Evolutionary conservation across 75 land plant species (phyloP).

Genomic region (Pinus taeda): DNA sequence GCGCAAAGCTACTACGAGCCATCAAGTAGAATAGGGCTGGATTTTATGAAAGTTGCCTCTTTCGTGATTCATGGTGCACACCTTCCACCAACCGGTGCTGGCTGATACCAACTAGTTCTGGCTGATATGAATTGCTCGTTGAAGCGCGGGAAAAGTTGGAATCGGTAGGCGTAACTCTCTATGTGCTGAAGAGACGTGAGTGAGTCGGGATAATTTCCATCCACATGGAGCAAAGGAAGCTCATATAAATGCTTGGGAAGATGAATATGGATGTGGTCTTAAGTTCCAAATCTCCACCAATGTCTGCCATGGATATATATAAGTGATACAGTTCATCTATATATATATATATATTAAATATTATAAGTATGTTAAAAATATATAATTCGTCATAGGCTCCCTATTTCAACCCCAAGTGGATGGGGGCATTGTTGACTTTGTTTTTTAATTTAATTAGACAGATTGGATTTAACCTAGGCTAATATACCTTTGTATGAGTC

Average conservation of each 20-base stretch:
- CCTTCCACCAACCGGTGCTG: slow-evolving; percentile 17
- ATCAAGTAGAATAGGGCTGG: slow-evolving; percentile 32
- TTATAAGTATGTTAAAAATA: too few relatives aligned
- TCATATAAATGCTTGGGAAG: slow-evolving; percentile 49
- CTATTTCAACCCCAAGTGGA: too few relatives aligned
- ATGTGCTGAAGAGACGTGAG: slow-evolving; percentile 34
- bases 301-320: too few relatives aligned
- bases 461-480: too few relatives aligned
- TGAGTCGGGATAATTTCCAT: slow-evolving; percentile 23
- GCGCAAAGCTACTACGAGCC: slow-evolving; percentile 73
- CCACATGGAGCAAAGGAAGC: slow-evolving; percentile 44
- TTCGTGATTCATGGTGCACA: slow-evolving; percentile 1
- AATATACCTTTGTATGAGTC: too few relatives aligned
- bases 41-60: slow-evolving; percentile 5
- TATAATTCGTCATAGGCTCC: too few relatives aligned
- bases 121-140: slow-evolving; percentile 26
- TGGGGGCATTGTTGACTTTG: too few relatives aligned
- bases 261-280: slow-evolving; percentile 64
- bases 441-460: too few relatives aligned
- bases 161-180: slow-evolving; percentile 32
- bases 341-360: too few relatives aligned
- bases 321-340: too few relatives aligned
- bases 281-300: slow-evolving; percentile 27
- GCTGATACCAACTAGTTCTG: too few relatives aligned
- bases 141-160: slow-evolving; percentile 33